phyloP scores from a whole-genome alignment of 2,329 filamentous ascomycete species.

The Rutstroemia sp. region DNA sequence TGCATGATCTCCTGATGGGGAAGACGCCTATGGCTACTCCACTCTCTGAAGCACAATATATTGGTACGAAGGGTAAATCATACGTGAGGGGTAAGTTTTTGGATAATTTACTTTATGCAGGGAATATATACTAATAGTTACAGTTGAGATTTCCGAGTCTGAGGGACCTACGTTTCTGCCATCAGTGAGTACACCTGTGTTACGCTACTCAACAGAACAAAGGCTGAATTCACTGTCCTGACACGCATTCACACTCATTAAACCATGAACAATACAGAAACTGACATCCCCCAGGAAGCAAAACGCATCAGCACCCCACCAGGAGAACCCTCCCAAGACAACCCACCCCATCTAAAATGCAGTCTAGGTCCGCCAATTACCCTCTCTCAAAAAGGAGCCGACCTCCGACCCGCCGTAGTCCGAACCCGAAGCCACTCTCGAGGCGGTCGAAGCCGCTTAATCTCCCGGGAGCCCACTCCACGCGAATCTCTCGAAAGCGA shows the following conservation, averaged over 20 bases:
- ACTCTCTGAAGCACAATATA: constrained; percentile 11
- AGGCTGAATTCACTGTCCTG: not conserved
- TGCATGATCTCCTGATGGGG: constrained; percentile 26
- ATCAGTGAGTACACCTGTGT: constrained; percentile 21
- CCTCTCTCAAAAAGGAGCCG: not conserved
- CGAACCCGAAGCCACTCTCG: not conserved
- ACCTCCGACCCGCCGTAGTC: not conserved
- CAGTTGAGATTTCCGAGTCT: constrained; percentile 24
- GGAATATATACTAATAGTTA: not conserved
- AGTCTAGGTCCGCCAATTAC: not conserved
- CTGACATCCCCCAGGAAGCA: not conserved
- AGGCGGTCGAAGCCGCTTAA: not conserved
- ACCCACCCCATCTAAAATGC: not conserved
- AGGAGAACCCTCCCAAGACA: not conserved
- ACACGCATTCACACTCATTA: not conserved
- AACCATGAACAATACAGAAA: not conserved
- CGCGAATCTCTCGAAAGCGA: not conserved
- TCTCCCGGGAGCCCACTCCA: not conserved
- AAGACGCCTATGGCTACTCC: constrained; percentile 25
- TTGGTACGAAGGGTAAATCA: constrained; percentile 13
- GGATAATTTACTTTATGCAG: not conserved
- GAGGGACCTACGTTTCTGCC: constrained; percentile 22
- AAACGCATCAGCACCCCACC: not conserved
- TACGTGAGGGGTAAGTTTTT: constrained; percentile 15
- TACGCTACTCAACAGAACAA: not conserved